phyloP scores from a whole-genome alignment of 768 basidiomycete genomes.

The Lentinula boryana region DNA sequence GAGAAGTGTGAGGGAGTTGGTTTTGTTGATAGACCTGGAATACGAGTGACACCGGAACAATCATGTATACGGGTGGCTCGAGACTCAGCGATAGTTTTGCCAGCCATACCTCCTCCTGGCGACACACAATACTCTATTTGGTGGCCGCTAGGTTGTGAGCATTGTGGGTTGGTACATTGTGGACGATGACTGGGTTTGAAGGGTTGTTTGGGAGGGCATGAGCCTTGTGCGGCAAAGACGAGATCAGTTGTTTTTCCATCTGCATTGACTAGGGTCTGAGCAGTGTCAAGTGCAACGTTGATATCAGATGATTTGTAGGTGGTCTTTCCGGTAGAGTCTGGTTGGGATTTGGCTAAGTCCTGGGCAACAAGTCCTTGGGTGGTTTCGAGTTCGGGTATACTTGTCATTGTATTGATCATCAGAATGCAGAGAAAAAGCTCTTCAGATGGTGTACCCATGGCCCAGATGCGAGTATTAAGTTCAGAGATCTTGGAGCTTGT shows the following conservation, averaged over 20 bases:
- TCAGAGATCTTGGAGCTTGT: constrained; percentile 5
- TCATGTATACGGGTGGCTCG: neutral
- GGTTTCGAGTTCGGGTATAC: neutral
- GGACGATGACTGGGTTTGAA: neutral
- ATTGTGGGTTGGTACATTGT: neutral
- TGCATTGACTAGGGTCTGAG: constrained; percentile 8
- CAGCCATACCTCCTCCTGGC: constrained; percentile 8
- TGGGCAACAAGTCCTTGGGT: constrained; percentile 9
- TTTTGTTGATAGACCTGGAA: neutral
- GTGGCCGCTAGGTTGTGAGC: neutral
- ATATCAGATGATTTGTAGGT: neutral
- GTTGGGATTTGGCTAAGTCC: constrained; percentile 16
- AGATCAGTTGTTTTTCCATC: neutral
- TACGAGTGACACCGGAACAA: neutral
- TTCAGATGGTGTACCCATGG: constrained; percentile 12
- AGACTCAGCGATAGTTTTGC: constrained; percentile 2
- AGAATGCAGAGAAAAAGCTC: constrained; percentile 11
- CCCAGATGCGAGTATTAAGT: constrained; percentile 11
- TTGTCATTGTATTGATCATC: constrained; percentile 10
- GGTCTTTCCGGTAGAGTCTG: constrained; percentile 22
- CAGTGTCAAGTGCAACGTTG: neutral
- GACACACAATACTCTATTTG: neutral
- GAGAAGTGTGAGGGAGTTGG: neutral
- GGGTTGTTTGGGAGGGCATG: neutral
- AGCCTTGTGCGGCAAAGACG: neutral